Percentiles rank a stretch among this genome's conserved stretches.
phyloP scores from a whole-genome alignment of 2,329 filamentous ascomycete genomes.

The Geosmithia morbida region DNA sequence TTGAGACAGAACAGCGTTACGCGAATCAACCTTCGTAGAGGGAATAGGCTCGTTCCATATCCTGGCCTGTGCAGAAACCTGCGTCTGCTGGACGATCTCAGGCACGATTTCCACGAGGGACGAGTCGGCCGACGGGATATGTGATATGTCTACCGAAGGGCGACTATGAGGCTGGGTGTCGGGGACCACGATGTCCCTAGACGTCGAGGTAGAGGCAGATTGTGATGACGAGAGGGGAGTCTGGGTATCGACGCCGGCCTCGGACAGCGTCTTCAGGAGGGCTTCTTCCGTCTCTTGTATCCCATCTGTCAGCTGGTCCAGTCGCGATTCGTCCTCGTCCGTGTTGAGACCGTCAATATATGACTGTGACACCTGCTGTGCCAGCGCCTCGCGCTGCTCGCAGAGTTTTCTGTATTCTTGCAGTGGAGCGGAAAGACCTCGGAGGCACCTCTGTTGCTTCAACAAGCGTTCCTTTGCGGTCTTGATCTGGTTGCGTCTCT shows the following conservation, averaged over 20 bases:
- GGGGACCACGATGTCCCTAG: conserved; percentile 19
- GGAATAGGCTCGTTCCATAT: conserved; percentile 9
- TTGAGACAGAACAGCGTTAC: conserved; percentile 10
- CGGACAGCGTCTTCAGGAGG: conserved; percentile 24
- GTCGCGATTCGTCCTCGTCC: conserved; percentile 31
- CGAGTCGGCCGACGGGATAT: conserved; percentile 16
- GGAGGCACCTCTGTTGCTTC: conserved; percentile 28
- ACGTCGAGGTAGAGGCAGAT: conserved; percentile 3
- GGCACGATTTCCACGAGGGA: conserved; percentile 18
- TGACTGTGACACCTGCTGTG: conserved; percentile 30
- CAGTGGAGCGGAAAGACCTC: conserved; percentile 24
- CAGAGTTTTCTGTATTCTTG: conserved; percentile 25
- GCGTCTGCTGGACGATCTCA: conserved; percentile 38
- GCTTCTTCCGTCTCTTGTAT: conserved; percentile 27
- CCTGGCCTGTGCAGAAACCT: conserved; percentile 18
- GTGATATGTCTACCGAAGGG: conserved; percentile 16
- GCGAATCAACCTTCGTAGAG: conserved; percentile 6
- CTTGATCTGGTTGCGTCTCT: conserved; percentile 31
- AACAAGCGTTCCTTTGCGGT: conserved; percentile 31
- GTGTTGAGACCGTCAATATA: conserved; percentile 37
- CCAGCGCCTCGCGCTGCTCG: conserved; percentile 28
- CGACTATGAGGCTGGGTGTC: conserved; percentile 25
- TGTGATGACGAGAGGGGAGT: conserved; percentile 17
- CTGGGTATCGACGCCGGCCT: conserved; percentile 29
- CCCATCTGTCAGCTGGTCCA: conserved; percentile 31